Conservation (phyloP, 2,329 filamentous ascomycete genomes). For the Claviceps arundinis region DNA sequence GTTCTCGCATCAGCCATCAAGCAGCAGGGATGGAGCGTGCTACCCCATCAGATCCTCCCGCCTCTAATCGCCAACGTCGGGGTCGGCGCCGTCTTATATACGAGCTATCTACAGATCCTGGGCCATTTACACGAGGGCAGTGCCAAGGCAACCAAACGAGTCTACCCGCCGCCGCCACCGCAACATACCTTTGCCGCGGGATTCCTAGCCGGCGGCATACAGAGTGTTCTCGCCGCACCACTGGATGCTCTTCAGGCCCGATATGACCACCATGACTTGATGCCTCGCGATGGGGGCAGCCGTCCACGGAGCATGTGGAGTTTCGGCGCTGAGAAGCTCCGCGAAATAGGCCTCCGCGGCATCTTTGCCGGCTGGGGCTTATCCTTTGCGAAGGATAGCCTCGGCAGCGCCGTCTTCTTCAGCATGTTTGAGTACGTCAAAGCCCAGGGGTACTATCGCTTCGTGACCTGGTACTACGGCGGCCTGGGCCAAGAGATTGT, state of each 20-base stretch:
- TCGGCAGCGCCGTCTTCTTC: slow-evolving; percentile 62
- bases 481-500: slow-evolving; percentile 39
- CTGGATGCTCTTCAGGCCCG: slow-evolving; percentile 64
- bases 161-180: slow-evolving; percentile 56
- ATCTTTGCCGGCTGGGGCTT: slow-evolving; percentile 63
- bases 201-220: slow-evolving; percentile 52
- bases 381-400: slow-evolving; percentile 54
- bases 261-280: slow-evolving; percentile 45
- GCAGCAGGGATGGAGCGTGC: slow-evolving; percentile 59
- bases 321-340: slow-evolving; percentile 49
- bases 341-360: slow-evolving; percentile 58
- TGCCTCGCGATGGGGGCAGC: slow-evolving; percentile 26
- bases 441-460: slow-evolving; percentile 56
- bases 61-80: slow-evolving; percentile 62
- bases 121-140: slow-evolving; percentile 54
- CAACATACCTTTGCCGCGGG: slow-evolving; percentile 55
- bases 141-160: slow-evolving; percentile 39
- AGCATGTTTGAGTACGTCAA: slow-evolving; percentile 65
- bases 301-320: slow-evolving; percentile 55
- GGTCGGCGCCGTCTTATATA: slow-evolving; percentile 63
- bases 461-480: slow-evolving; percentile 58
- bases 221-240: slow-evolving; percentile 60
- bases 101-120: slow-evolving; percentile 59
- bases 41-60: slow-evolving; percentile 65
- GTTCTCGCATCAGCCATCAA: slow-evolving; percentile 54